Percentiles rank a stretch among this genome's conserved stretches.
Conservation (phyloP, 306 rosid genomes). For the Mimosa bimucronata region DNA sequence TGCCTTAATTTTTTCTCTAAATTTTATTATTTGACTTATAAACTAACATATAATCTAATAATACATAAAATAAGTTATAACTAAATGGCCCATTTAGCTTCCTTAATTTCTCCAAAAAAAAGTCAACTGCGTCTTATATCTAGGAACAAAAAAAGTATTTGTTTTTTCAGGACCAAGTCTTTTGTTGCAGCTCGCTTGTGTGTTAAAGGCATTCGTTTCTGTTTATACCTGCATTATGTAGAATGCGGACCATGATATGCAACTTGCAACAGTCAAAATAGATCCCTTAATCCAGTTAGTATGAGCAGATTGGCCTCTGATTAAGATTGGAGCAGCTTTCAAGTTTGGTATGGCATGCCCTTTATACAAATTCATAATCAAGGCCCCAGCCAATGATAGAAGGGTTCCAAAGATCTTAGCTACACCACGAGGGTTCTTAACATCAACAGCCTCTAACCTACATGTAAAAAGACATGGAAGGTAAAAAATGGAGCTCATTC, state of each 20-base stretch:
- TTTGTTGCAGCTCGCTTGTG: not conserved
- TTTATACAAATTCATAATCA: slow-evolving; percentile 41
- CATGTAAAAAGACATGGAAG: not conserved
- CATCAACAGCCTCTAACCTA: slow-evolving; percentile 49
- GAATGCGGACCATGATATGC: slow-evolving; percentile 54
- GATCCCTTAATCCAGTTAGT: slow-evolving; percentile 50
- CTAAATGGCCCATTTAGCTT: too few species aligned
- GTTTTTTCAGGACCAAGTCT: not conserved
- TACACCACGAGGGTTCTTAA: slow-evolving; percentile 46
- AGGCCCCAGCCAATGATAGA: slow-evolving; percentile 43
- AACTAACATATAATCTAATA: too few species aligned
- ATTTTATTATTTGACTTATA: too few species aligned
- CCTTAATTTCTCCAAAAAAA: too few species aligned
- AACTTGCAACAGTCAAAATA: slow-evolving; percentile 48
- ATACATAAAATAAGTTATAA: too few species aligned
- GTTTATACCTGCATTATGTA: slow-evolving; percentile 52
- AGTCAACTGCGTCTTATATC: too few species aligned
- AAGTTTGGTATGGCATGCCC: slow-evolving; percentile 46
- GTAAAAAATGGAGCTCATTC: not conserved
- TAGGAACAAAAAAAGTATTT: too few species aligned
- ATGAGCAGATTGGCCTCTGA: slow-evolving; percentile 34
- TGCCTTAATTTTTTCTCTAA: too few species aligned
- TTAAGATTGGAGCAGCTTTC: slow-evolving; percentile 35
- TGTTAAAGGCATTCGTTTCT: not conserved
- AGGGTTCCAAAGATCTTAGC: slow-evolving; percentile 49